Evolutionary conservation across 2,329 filamentous ascomycete genomes (phyloP).

Genomic region (Hymenotorrendiella dingleyae): DNA sequence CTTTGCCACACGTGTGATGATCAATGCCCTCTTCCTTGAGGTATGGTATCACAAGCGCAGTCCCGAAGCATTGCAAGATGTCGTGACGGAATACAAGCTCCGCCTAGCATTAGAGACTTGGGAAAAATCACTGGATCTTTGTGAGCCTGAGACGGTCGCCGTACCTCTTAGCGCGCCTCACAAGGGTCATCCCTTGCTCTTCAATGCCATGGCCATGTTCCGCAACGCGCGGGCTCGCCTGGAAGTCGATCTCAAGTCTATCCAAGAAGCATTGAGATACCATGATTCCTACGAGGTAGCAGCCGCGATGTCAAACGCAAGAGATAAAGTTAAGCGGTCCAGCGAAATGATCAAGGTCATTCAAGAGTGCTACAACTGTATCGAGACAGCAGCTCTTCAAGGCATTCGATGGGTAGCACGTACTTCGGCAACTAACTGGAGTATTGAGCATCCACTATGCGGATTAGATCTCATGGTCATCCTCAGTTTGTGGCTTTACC

Average conservation of each 20-base stretch:
- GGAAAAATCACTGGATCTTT: slow-evolving; percentile 92
- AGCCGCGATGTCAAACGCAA: slow-evolving; percentile 89
- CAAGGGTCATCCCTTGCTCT: slow-evolving; percentile 91
- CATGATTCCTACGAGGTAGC: slow-evolving; percentile 97
- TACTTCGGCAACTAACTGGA: slow-evolving; percentile 97
- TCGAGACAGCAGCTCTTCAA: slow-evolving; percentile 90
- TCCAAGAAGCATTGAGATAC: slow-evolving; percentile 90
- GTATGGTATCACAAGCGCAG: slow-evolving; percentile 99
- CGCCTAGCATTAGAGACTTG: slow-evolving; percentile 94
- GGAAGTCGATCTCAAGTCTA: slow-evolving; percentile 89
- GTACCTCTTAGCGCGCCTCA: slow-evolving; percentile 91
- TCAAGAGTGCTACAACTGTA: slow-evolving; percentile 94
- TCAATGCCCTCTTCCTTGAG: slow-evolving; percentile 95
- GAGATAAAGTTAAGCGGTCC: slow-evolving; percentile 89
- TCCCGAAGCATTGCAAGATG: slow-evolving; percentile 93
- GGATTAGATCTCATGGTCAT: slow-evolving; percentile 97
- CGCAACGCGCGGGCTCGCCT: slow-evolving; percentile 88
- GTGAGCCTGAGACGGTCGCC: slow-evolving; percentile 82
- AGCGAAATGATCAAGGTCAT: slow-evolving; percentile 99
- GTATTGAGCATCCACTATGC: slow-evolving; percentile 93
- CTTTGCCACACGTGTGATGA: slow-evolving; percentile 96
- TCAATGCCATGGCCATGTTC: slow-evolving; percentile 97
- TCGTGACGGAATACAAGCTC: slow-evolving; percentile 97
- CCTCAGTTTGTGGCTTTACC: slow-evolving; percentile 95
- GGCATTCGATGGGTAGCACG: slow-evolving; percentile 98